Evolutionary conservation across 106 monocot genomes (phyloP).

Genomic region (Allium fistulosum): DNA sequence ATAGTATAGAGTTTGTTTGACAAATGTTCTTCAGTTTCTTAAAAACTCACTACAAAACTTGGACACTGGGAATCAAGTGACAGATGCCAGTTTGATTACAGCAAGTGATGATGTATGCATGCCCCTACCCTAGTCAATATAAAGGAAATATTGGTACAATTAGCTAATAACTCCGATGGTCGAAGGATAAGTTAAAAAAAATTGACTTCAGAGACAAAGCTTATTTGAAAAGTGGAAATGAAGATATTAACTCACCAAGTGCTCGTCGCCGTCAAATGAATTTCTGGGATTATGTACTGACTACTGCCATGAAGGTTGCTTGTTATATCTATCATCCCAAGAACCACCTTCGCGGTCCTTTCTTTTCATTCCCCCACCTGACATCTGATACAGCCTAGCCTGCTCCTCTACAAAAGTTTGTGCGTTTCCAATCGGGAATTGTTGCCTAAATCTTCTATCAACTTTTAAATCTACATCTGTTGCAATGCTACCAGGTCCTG

Average conservation of each 20-base stretch:
- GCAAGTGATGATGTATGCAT: too few species aligned
- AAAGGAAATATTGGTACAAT: too few species aligned
- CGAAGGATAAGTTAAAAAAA: too few species aligned
- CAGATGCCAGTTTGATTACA: too few species aligned
- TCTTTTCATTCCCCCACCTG: constrained; percentile 39
- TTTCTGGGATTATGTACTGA: not conserved
- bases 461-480: constrained; percentile 51
- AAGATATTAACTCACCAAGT: constrained; percentile 8
- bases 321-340: constrained; percentile 44
- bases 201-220: not conserved
- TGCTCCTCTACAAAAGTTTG: constrained; percentile 59
- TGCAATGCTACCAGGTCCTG: constrained; percentile 45
- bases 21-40: too few species aligned
- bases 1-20: too few species aligned
- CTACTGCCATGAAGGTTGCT: constrained; percentile 53
- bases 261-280: not conserved
- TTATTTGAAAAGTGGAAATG: not conserved
- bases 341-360: constrained; percentile 60
- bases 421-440: constrained; percentile 23
- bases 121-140: too few species aligned
- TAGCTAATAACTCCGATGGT: too few species aligned
- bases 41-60: too few species aligned
- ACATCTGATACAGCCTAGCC: constrained; percentile 33
- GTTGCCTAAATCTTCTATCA: constrained; percentile 34
- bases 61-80: too few species aligned